Evolutionary conservation across 2,329 filamentous ascomycete species (phyloP), one percentile per base, ranked within the genome.

Genomic region (Zymoseptoria tritici): DNA sequence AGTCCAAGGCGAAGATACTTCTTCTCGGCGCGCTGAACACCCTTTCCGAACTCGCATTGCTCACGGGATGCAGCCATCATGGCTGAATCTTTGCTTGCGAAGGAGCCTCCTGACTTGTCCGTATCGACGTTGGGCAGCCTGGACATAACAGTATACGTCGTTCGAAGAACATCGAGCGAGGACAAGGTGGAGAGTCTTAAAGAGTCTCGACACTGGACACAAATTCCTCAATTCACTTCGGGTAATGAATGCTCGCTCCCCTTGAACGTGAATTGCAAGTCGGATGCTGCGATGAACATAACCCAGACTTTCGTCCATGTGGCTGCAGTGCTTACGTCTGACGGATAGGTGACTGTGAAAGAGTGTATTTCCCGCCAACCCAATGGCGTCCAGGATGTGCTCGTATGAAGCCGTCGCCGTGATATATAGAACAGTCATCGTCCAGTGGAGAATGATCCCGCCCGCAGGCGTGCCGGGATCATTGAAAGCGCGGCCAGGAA

Each of bases 361-460:
- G 4, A 61, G 54, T 9, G 58, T 21, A 21, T 61, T 58, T 1
- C 54, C 54, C 11, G 59, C 29, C 11, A 58, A 61, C 6, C 42
- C 24, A 21, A 61, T 61, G 1, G 56, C 59, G 13, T 56, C 53
- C 9, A 13, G 26, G 42, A 61, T 31, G 11, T 51, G 22, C 16
- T 31, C 31, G 54, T 55, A 61, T 2, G 53, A 49, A 11, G 59
- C 56, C 9, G 56, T 61, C 26, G 46, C 56, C 22, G 56, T 58
- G 9, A 61, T 58, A 22, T 54, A 58, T 19, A 62, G 24, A 16
- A 57, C 55, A 8, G 57, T 57, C n/a, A 57, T 53, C 7, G 53
- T 53, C 57, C 51, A 62, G 49, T 62, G 60, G 4, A 62, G 51
- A 26, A 62, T 55, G 29, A 59, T 58, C 2, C 60, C 60, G 16